Percentiles rank a stretch among this genome's conserved stretches.
Evolutionary conservation across 208 protist genomes (phyloP).

Genomic region (Leishmania mexicana): DNA sequence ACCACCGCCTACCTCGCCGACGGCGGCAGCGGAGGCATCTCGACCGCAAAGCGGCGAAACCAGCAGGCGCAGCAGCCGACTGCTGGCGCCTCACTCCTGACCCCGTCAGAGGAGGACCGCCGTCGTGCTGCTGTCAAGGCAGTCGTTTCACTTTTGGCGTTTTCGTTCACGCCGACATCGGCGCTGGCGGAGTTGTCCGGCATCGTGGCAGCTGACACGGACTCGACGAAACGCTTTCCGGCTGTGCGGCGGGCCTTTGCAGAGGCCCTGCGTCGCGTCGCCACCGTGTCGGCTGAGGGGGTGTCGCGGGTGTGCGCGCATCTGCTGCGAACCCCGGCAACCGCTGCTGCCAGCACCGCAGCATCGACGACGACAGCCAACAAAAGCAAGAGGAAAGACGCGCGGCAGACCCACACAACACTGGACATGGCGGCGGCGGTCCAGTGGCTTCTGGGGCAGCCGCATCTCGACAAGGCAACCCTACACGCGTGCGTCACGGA

Average conservation of each 20-base stretch:
- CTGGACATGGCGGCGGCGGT: constrained; percentile 9
- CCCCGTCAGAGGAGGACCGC: constrained; percentile 26
- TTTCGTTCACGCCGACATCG: constrained; percentile 15
- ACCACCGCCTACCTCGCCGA: constrained; percentile 31
- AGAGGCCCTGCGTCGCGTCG: constrained; percentile 14
- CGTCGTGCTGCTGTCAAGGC: constrained; percentile 30
- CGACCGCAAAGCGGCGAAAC: background rate
- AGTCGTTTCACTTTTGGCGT: constrained; percentile 36
- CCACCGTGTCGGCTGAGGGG: constrained; percentile 1
- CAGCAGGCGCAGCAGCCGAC: background rate
- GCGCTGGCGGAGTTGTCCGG: constrained; percentile 6
- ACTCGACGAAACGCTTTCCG: constrained; percentile 21
- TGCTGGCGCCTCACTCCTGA: constrained; percentile 3
- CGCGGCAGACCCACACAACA: background rate
- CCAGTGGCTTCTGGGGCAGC: constrained; percentile 14
- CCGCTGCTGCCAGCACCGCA: background rate
- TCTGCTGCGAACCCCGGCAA: constrained; percentile 9
- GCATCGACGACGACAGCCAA: background rate
- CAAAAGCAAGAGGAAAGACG: constrained; percentile 4
- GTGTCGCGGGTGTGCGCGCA: constrained; percentile 25
- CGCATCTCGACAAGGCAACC: constrained; percentile 22
- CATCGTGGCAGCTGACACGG: background rate
- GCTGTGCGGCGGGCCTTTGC: constrained; percentile 13
- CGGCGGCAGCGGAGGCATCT: constrained; percentile 8
- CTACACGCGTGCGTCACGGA: constrained; percentile 17